Conservation (phyloP, 768 basidiomycete species). For the Dentipellis fragilis region DNA sequence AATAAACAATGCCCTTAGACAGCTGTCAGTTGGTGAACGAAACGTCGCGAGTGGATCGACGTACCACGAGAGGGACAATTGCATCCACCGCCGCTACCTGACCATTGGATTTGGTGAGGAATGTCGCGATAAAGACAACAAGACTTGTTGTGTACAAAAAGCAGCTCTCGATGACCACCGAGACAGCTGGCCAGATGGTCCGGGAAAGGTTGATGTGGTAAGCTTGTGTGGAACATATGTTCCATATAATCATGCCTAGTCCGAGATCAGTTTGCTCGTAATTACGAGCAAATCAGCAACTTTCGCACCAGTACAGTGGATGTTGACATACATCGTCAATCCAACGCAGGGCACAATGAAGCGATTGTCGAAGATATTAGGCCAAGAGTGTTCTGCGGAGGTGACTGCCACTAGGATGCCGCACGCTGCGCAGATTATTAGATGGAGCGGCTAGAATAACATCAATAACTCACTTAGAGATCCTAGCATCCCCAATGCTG, state of each 20-base stretch:
- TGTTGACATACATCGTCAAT: background rate
- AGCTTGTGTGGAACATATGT: background rate
- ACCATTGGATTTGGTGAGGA: background rate
- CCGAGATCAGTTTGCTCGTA: background rate
- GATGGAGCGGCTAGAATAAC: too few relatives aligned
- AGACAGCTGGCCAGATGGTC: background rate
- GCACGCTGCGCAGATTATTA: too few relatives aligned
- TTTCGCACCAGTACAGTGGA: background rate
- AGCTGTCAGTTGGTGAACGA: background rate
- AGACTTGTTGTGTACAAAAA: background rate
- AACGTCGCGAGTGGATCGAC: background rate
- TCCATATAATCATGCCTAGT: background rate
- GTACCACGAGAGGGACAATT: background rate
- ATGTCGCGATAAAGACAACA: background rate
- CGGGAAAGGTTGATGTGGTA: background rate
- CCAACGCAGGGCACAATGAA: background rate
- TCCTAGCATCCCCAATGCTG: background rate
- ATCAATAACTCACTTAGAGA: too few relatives aligned
- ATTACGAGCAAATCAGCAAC: background rate
- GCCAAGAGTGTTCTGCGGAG: background rate
- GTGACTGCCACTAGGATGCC: too few relatives aligned
- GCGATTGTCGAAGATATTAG: background rate
- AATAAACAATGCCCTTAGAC: background rate
- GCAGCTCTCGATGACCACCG: background rate
- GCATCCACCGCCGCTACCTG: background rate